phyloP scores from a whole-genome alignment of 2,329 filamentous ascomycete genomes.

The Pleomassaria siparia region DNA sequence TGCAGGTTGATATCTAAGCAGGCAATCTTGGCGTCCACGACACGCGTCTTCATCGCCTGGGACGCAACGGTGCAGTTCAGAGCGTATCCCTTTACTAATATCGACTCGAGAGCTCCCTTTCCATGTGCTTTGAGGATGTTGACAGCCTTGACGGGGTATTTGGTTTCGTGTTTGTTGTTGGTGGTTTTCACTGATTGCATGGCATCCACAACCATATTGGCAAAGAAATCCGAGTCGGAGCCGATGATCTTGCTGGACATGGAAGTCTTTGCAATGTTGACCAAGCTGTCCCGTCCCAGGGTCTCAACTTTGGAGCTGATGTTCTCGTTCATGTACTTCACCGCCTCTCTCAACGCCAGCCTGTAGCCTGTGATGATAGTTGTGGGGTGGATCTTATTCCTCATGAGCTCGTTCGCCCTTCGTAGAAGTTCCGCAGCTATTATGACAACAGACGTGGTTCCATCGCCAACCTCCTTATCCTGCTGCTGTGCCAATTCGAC shows the following conservation, averaged over 20 bases:
- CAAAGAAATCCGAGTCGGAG: conserved; percentile 92
- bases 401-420: conserved; percentile 93
- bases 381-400: conserved; percentile 98
- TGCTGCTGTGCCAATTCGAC: conserved; percentile 98
- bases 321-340: conserved; percentile 99
- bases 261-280: conserved; percentile 96
- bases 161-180: conserved; percentile 86
- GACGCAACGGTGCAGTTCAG: conserved; percentile 98
- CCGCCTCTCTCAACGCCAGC: conserved; percentile 89
- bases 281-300: conserved; percentile 82
- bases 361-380: conserved; percentile 99
- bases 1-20: conserved; percentile 97
- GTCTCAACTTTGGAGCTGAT: conserved; percentile 94
- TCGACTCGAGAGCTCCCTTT: conserved; percentile 84
- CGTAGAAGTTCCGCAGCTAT: conserved; percentile 94
- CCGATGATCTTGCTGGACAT: conserved; percentile 99
- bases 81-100: conserved; percentile 93
- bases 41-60: conserved; percentile 93
- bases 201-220: conserved; percentile 94
- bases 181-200: conserved; percentile 93
- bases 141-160: conserved; percentile 98
- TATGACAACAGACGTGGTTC: conserved; percentile 95
- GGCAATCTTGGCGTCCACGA: conserved; percentile 94
- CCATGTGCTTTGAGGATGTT: conserved; percentile 98
- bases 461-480: conserved; percentile 98